Evolutionary conservation across 768 basidiomycete genomes (phyloP), one percentile per base, ranked within the genome.

Genomic region (Termitomyces sp.): DNA sequence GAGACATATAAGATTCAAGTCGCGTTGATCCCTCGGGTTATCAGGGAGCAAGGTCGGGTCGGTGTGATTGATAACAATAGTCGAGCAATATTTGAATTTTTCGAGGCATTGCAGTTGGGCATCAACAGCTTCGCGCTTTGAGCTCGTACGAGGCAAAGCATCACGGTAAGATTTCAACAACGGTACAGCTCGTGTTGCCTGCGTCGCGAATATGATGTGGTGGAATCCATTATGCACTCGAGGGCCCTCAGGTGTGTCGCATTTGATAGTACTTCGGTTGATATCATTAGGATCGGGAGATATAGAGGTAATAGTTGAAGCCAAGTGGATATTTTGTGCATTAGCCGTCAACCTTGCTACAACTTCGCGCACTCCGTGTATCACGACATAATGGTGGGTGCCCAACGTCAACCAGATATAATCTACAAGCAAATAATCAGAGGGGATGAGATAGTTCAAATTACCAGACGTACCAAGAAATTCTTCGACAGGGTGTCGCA

Each of bases 181-280:
- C 5, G 76, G 75, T 15, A 75, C 69, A 15, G 86, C 88, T 29
- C 82, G 80, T 49, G 81, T 81, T 6, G 89, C 89, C 67, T 90
- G 88, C 0, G 90, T 91, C 5, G 87, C 89, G 50, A 91, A 76
- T 6, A 91, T 71, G 57, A 93, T 70, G 65, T 87, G 85, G 50
- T 82, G 78, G 64, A 90, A 90, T 7, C 82, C 85, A 6, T 62
- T 36, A 60, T 75, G 69, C 2, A 69, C 66, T 18, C 56, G 61
- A 10, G 61, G 39, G 5, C 71, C 66, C 18, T 69, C 66, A 22
- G 66, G 60, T 41, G 69, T 69, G 37, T 66, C 56, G 52, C 74
- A 81, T 28, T 73, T 68, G 24, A 84, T 73, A 20, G 75, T 70
- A 20, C 72, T 70, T 16, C 70, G 70, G 18, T 62, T 68, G 7